A percentile compares a stretch with the other conserved stretches of the same genome.
phyloP scores from a whole-genome alignment of 2,329 filamentous ascomycete species.

The Dactylellina cionopaga region DNA sequence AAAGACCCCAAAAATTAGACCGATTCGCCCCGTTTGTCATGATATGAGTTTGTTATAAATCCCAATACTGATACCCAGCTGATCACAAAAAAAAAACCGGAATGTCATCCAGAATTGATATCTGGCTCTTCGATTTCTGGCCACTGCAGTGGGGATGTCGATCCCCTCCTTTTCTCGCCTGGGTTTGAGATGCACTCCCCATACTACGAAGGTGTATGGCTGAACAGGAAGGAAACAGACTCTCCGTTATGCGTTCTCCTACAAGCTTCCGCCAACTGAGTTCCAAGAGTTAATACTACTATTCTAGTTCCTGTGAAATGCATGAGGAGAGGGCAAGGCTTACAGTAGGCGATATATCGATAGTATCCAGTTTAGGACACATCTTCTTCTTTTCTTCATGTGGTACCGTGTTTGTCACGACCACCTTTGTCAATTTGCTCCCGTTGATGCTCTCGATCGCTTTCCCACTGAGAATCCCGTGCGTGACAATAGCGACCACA shows the following conservation, averaged over 20 bases:
- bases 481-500: constrained; percentile 93
- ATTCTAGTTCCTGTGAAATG: constrained; percentile 58
- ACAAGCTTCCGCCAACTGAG: constrained; percentile 75
- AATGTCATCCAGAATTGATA: background rate
- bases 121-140: background rate
- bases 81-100: background rate
- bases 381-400: constrained; percentile 80
- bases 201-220: constrained; percentile 69
- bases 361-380: constrained; percentile 84
- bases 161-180: background rate
- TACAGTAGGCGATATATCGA: constrained; percentile 84
- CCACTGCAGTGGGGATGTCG: constrained; percentile 21
- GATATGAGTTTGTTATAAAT: background rate
- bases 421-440: constrained; percentile 78
- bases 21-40: background rate
- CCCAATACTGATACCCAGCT: background rate
- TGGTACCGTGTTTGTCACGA: constrained; percentile 90
- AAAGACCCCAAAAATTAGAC: background rate
- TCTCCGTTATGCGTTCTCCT: constrained; percentile 75
- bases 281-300: constrained; percentile 6
- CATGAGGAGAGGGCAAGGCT: background rate
- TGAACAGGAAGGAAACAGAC: constrained; percentile 75
- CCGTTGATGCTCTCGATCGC: constrained; percentile 87
- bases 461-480: constrained; percentile 87
- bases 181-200: constrained; percentile 28